Percentiles rank a stretch among this genome's conserved stretches.
These are phyloP conservation scores for Rosa persica DNA, from an alignment of 306 rosid species.

Conservation along the genomic window DNA sequence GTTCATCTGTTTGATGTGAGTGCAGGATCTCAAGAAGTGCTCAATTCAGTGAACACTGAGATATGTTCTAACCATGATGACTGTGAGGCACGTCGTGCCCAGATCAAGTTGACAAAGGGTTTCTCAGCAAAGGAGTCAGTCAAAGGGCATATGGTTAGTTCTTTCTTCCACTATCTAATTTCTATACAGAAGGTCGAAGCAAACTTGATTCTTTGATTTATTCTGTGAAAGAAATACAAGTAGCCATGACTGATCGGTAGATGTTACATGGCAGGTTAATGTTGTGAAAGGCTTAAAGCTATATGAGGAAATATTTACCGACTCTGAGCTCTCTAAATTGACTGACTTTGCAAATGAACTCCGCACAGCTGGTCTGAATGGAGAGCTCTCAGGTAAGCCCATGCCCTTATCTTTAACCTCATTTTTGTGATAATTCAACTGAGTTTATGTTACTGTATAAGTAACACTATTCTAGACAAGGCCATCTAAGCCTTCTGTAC, in stretches of 20 bases:
- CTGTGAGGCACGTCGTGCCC: slow-evolving; percentile 79
- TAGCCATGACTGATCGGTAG: slow-evolving; percentile 30
- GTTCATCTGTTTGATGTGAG: not conserved
- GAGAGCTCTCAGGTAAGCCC: slow-evolving; percentile 75
- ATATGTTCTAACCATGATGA: slow-evolving; percentile 81
- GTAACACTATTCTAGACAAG: not conserved
- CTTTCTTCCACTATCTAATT: slow-evolving; percentile 26
- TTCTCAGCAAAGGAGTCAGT: slow-evolving; percentile 90
- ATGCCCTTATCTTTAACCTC: not conserved
- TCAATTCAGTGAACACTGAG: slow-evolving; percentile 39
- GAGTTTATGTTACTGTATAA: not conserved
- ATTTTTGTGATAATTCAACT: not conserved
- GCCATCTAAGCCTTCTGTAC: not conserved
- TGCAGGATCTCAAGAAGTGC: slow-evolving; percentile 88
- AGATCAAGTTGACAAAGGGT: slow-evolving; percentile 87
- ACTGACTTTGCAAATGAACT: slow-evolving; percentile 65
- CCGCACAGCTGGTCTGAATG: slow-evolving; percentile 80
- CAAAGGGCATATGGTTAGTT: slow-evolving; percentile 92
- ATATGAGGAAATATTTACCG: slow-evolving; percentile 75
- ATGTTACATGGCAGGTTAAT: slow-evolving; percentile 72
- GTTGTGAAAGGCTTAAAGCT: slow-evolving; percentile 94
- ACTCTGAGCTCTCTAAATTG: slow-evolving; percentile 69
- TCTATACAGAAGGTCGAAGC: not conserved
- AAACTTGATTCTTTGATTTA: not conserved
- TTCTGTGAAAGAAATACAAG: slow-evolving; percentile 11